Conservation (phyloP, 257 asterid species). For the Solanum okadae region DNA sequence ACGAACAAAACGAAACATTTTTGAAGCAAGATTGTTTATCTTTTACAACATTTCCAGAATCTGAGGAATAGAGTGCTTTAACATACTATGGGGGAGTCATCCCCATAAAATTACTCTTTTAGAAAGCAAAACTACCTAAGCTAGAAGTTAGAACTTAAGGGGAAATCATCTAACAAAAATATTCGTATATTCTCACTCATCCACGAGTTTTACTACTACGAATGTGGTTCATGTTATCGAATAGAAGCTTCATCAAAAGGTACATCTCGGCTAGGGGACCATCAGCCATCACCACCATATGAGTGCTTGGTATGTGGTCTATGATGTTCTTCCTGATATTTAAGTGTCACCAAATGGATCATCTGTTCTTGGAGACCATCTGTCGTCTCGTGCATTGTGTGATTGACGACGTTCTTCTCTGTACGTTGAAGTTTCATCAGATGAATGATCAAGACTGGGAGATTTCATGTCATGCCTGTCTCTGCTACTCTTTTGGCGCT, state of each 20-base stretch:
- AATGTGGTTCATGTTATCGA: neutral
- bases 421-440: conserved; percentile 1
- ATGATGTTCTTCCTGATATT: neutral
- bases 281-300: neutral
- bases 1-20: neutral
- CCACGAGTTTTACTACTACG: neutral
- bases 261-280: neutral
- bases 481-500: conserved; percentile 10
- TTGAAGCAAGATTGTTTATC: neutral
- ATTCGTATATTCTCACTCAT: neutral
- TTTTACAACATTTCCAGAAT: neutral
- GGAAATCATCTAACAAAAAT: neutral
- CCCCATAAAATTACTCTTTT: neutral
- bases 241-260: neutral
- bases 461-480: conserved; percentile 29
- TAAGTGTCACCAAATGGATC: neutral
- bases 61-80: neutral
- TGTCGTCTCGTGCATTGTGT: neutral
- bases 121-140: neutral
- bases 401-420: neutral
- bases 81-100: neutral
- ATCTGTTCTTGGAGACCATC: neutral
- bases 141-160: neutral
- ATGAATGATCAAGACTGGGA: conserved; percentile 13
- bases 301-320: neutral